Conservation (phyloP, 176 grass and related monocot genomes). For the Oropetium thomaeum region DNA sequence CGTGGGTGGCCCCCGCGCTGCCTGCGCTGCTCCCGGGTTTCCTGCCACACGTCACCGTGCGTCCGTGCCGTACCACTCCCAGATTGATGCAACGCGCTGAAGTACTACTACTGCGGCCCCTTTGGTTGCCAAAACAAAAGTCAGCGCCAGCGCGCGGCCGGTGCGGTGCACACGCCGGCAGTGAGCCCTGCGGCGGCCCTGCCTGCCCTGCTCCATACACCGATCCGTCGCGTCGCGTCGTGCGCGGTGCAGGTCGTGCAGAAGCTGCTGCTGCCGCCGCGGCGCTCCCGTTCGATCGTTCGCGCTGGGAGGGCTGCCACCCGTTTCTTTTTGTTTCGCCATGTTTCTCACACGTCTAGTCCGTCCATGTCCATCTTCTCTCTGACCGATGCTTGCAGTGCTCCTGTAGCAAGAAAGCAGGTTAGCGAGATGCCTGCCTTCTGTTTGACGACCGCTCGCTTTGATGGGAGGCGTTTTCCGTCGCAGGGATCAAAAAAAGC, state of each 20-base stretch:
- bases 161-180: not conserved
- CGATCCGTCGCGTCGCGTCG: not conserved
- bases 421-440: not conserved
- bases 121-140: not conserved
- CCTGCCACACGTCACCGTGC: conserved; percentile 23
- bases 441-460: too few species aligned
- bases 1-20: not conserved
- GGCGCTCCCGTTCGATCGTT: not conserved
- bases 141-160: not conserved
- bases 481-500: too few species aligned
- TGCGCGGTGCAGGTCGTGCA: not conserved
- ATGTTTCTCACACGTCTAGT: not conserved
- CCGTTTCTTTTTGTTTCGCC: fast-evolving
- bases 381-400: not conserved
- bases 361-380: too few species aligned
- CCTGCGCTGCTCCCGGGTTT: not conserved
- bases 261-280: not conserved
- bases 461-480: too few species aligned
- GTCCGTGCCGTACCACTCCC: not conserved
- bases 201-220: not conserved
- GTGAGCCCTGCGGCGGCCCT: too few species aligned
- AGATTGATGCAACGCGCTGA: not conserved
- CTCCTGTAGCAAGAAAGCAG: too few species aligned
- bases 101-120: too few species aligned
- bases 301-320: too few species aligned